A percentile compares a stretch with the other conserved stretches of the same genome.
phyloP scores from a whole-genome alignment of 176 grass and related monocot species.

The Juncus effusus region DNA sequence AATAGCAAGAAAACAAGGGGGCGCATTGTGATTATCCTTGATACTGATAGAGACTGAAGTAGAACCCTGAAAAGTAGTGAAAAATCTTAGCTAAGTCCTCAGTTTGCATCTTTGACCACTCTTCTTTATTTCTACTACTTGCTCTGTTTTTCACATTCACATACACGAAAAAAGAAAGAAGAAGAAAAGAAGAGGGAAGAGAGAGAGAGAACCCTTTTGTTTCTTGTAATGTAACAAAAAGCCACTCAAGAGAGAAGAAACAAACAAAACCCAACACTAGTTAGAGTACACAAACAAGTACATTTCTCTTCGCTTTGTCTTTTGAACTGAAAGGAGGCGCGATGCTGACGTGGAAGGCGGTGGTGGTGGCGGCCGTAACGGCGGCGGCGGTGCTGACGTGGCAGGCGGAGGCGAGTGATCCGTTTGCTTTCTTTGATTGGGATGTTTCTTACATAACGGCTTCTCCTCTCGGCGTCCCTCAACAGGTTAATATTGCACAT shows the following conservation, averaged over 20 bases:
- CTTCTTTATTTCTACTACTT: no score
- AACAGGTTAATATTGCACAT: constrained; percentile 40
- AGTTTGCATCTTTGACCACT: neutral
- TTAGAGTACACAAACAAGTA: neutral
- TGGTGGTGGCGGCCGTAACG: constrained; percentile 1
- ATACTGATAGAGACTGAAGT: neutral
- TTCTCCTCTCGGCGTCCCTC: constrained; percentile 64
- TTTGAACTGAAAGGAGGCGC: neutral
- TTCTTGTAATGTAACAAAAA: neutral
- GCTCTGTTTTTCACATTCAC: no score
- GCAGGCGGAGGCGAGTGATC: constrained; percentile 44
- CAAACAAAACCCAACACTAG: neutral
- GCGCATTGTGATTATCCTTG: no score
- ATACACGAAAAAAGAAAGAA: neutral
- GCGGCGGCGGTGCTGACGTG: constrained; percentile 31
- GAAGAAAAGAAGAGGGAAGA: neutral
- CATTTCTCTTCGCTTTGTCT: constrained; percentile 10
- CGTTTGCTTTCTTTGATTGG: constrained; percentile 70
- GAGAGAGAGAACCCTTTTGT: neutral
- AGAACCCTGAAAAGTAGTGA: neutral
- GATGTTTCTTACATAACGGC: constrained; percentile 86
- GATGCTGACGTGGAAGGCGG: constrained; percentile 31
- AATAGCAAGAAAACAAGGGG: no score
- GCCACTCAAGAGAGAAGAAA: neutral
- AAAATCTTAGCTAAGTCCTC: neutral